Base-by-base conservation (phyloP, 208 protist genomes). In the Crithidia thermophila region DNA sequence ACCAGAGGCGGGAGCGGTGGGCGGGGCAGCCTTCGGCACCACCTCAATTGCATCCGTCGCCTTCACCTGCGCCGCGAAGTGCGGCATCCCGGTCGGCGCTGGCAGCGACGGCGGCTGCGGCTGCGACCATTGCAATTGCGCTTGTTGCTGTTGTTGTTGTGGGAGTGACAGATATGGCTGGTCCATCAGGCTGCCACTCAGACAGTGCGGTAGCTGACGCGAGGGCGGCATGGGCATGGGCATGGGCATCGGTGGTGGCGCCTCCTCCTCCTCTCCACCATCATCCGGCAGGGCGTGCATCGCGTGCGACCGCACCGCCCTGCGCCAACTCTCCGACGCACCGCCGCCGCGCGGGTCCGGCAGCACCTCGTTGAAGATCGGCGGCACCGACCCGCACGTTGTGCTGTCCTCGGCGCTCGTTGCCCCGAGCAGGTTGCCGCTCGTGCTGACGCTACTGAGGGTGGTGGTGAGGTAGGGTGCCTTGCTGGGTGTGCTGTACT, bases 41-140 rank as follows among this genome's bases (percentile, higher is more conserved):
- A 59, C 53, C 36, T 59, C 53, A 18, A 59, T 33, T 11, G 53
- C 36, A 18, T 59, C 36, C 11, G 53, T 18, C 9, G 36, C 36
- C 7, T 14, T 6, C 3, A 59, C 36, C 11, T 20, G 5, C 3
- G 30, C 14, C 4, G 53, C 16, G 13, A 42, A 59, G n/a, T n/a
- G n/a, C n/a, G n/a, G n/a, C n/a, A n/a, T n/a, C n/a, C n/a, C n/a
- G n/a, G n/a, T n/a, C n/a, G n/a, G n/a, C n/a, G n/a, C n/a, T n/a
- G n/a, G n/a, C n/a, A n/a, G n/a, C n/a, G n/a, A n/a, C n/a, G n/a
- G n/a, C n/a, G n/a, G n/a, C n/a, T n/a, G n/a, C n/a, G n/a, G n/a
- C n/a, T n/a, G n/a, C n/a, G n/a, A n/a, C n/a, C n/a, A n/a, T n/a
- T n/a, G n/a, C n/a, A n/a, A n/a, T n/a, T 36, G n/a, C 14, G 14